Evolutionary conservation across 1,284 basidiomycete genomes (phyloP), one percentile per base, ranked within the genome.

Genomic region (Cerioporus squamosus): DNA sequence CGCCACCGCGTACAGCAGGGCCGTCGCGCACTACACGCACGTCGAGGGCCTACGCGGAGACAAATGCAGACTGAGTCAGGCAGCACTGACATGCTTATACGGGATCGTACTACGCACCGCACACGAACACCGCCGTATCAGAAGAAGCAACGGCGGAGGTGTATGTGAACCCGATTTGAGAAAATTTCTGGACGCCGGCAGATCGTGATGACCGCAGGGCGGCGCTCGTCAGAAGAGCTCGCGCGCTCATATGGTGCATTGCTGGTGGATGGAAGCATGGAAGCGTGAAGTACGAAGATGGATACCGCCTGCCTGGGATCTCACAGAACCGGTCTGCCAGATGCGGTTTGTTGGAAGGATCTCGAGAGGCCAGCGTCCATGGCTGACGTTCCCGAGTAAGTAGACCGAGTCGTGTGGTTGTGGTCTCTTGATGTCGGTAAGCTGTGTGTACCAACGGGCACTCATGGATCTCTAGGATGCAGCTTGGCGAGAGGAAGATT

Each of bases 311-410:
- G 39, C 22, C 18, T 33, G 40, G 40, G 49, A 57, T 57, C 55
- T 56, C 55, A 56, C 48, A 56, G 55, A 56, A 56, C 33, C n/a
- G 24, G 26, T 5, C 18, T 51, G 48, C n/a, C 54, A 55, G 47
- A 38, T 42, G 23, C 18, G 33, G 39, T 38, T 31, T 31, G 23
- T 23, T 47, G 44, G 26, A 15, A 40, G n/a, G 47, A 55, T 55
- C 54, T 55, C 47, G 43, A 46, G 44, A 49, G 17, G 24, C 31
- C 18, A 17, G 26, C 38, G 23, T 47, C 52, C 42, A 33, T 22
- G 43, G 14, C 33, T 36, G 14, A 12, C 33, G 33, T 15, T 36
- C 12, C 33, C 33, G 33, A 10, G 33, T 36, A 6, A 3, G 8
- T 36, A n/a, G n/a, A n/a, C n/a, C 33, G 33, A 36, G 3, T 36